A percentile compares a stretch with the other conserved stretches of the same genome.
Evolutionary conservation across 2,329 filamentous ascomycete species (phyloP).

Genomic region (Trichophyton simii): DNA sequence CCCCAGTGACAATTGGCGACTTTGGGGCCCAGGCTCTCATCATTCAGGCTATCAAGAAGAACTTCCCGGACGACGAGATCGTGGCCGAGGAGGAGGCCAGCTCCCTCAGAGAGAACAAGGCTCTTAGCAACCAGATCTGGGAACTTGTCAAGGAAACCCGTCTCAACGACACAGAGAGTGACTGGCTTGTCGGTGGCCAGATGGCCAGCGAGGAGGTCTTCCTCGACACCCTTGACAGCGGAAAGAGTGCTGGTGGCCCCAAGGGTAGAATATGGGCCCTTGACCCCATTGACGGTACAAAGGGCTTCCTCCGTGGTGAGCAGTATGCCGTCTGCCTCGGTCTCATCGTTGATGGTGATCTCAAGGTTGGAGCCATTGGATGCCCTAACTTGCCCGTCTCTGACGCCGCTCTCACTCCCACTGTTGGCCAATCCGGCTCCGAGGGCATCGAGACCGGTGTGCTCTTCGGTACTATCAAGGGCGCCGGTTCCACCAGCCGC

Average conservation of each 20-base stretch:
- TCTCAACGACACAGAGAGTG: slow-evolving; percentile 53
- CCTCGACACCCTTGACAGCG: slow-evolving; percentile 46
- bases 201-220: slow-evolving; percentile 51
- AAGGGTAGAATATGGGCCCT: slow-evolving; percentile 72
- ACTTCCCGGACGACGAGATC: slow-evolving; percentile 82
- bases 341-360: slow-evolving; percentile 82
- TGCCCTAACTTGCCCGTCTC: slow-evolving; percentile 91
- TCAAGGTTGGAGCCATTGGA: slow-evolving; percentile 86
- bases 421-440: slow-evolving; percentile 61
- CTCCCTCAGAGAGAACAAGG: slow-evolving; percentile 57
- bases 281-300: slow-evolving; percentile 95
- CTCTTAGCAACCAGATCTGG: slow-evolving; percentile 68
- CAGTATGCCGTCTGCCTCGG: slow-evolving; percentile 95
- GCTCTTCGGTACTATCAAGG: slow-evolving; percentile 71
- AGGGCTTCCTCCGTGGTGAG: slow-evolving; percentile 88
- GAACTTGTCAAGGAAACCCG: slow-evolving; percentile 61
- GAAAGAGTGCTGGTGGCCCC: slow-evolving; percentile 32
- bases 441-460: slow-evolving; percentile 69
- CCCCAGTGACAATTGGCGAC: slow-evolving; percentile 93
- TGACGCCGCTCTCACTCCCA: slow-evolving; percentile 58
- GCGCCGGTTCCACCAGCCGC: slow-evolving; percentile 67
- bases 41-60: slow-evolving; percentile 74
- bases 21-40: slow-evolving; percentile 96
- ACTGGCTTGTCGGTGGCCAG: slow-evolving; percentile 56
- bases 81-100: slow-evolving; percentile 91